Evolutionary conservation across 306 rosid species (phyloP).

Genomic region (Rosa chinensis): DNA sequence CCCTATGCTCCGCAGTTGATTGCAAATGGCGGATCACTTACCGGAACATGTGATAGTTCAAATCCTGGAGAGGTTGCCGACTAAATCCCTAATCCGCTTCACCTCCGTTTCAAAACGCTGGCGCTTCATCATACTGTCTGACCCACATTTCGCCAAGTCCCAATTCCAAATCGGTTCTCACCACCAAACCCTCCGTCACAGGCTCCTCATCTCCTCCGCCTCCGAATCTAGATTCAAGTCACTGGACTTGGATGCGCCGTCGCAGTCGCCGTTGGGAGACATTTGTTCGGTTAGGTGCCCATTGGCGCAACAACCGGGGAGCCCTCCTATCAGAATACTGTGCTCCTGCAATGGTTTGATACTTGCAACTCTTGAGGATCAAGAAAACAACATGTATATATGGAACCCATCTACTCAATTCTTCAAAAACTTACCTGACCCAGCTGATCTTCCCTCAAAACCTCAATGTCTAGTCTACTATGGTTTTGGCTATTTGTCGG

Average conservation of each 20-base stretch:
- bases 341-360: background rate
- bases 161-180: background rate
- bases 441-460: no score
- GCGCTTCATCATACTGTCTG: background rate
- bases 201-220: background rate
- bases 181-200: background rate
- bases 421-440: background rate
- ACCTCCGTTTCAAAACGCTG: background rate
- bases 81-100: background rate
- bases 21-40: background rate
- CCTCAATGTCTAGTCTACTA: background rate
- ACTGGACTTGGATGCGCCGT: background rate
- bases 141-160: background rate
- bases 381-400: no score
- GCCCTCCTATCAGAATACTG: background rate
- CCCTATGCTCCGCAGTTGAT: background rate
- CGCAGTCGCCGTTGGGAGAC: no score
- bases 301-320: background rate
- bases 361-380: no score
- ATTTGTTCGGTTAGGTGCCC: background rate
- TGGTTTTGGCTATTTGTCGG: background rate
- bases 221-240: background rate
- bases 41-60: background rate
- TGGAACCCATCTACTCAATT: background rate
- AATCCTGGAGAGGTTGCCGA: background rate